phyloP scores from a whole-genome alignment of 1,284 basidiomycete genomes.

The Ceratobasidium sp. region DNA sequence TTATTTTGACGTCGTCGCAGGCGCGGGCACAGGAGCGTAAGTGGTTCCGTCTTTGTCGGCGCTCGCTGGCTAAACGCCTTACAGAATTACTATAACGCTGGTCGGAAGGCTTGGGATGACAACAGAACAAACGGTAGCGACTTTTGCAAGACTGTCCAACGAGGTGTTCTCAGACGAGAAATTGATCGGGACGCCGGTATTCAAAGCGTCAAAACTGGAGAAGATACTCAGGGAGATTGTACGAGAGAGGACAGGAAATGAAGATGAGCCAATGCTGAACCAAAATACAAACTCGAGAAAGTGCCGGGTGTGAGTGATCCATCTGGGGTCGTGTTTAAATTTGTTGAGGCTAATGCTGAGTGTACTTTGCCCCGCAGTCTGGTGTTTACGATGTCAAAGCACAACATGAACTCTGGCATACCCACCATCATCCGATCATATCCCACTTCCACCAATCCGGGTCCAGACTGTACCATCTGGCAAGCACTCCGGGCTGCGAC shows the following conservation, averaged over 20 bases:
- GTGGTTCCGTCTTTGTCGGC: background rate
- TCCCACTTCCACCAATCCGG: background rate
- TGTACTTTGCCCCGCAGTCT: background rate
- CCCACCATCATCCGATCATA: slow-evolving; percentile 19
- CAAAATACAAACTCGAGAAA: background rate
- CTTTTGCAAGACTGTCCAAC: background rate
- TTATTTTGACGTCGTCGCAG: slow-evolving; percentile 22
- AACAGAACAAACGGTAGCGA: background rate
- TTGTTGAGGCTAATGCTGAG: background rate
- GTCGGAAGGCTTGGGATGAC: slow-evolving; percentile 12
- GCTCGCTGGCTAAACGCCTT: background rate
- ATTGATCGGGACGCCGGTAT: background rate
- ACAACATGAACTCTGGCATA: slow-evolving; percentile 32
- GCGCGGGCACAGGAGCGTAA: background rate
- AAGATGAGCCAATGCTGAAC: slow-evolving; percentile 1
- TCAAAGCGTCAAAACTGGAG: slow-evolving; percentile 31
- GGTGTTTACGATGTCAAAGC: slow-evolving; percentile 3
- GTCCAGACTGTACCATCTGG: slow-evolving; percentile 15
- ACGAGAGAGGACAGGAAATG: background rate
- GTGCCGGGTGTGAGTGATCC: slow-evolving; percentile 1
- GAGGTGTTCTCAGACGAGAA: slow-evolving; percentile 21
- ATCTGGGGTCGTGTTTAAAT: background rate
- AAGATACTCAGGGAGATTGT: background rate
- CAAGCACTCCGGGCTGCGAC: slow-evolving; percentile 22
- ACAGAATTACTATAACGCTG: too few species aligned